phyloP scores from a whole-genome alignment of 2,329 filamentous ascomycete species.

The Huntiella abstrusa region DNA sequence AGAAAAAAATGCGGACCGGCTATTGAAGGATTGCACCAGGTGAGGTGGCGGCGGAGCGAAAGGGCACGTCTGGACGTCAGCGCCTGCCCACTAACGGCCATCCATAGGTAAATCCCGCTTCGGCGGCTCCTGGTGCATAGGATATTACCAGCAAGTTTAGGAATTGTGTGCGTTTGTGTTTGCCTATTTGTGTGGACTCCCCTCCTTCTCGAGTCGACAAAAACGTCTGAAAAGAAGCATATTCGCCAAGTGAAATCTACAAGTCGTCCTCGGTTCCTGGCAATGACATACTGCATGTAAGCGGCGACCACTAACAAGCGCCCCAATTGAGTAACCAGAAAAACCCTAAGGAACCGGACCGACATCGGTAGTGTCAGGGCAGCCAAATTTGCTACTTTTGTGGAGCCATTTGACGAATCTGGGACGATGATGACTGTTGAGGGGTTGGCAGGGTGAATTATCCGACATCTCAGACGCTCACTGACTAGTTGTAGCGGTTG shows the following conservation, averaged over 20 bases:
- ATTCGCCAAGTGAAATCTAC: too few relatives aligned
- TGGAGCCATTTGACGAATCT: constrained; percentile 7
- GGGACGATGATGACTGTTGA: constrained; percentile 4
- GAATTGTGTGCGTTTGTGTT: background rate
- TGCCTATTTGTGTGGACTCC: background rate
- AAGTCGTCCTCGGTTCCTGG: too few relatives aligned
- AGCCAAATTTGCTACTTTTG: constrained; percentile 7
- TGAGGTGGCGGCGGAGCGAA: constrained; percentile 7
- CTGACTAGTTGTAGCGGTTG: too few relatives aligned
- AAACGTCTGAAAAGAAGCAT: too few relatives aligned
- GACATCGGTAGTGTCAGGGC: constrained; percentile 10
- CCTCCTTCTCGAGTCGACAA: too few relatives aligned
- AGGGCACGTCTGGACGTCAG: constrained; percentile 3
- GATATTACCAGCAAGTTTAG: background rate
- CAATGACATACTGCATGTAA: too few relatives aligned
- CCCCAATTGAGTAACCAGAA: too few relatives aligned
- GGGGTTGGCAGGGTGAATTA: too few relatives aligned
- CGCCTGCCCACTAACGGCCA: constrained; percentile 2
- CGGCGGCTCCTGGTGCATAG: background rate
- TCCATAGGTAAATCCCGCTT: constrained; percentile 1
- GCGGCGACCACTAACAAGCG: too few relatives aligned
- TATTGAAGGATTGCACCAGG: too few relatives aligned
- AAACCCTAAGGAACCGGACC: background rate
- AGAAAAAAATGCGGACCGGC: too few relatives aligned
- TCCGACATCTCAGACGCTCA: too few relatives aligned